Evolutionary conservation across 495 filamentous ascomycete species (phyloP).

Genomic region (Penicillium psychrofluorescens): DNA sequence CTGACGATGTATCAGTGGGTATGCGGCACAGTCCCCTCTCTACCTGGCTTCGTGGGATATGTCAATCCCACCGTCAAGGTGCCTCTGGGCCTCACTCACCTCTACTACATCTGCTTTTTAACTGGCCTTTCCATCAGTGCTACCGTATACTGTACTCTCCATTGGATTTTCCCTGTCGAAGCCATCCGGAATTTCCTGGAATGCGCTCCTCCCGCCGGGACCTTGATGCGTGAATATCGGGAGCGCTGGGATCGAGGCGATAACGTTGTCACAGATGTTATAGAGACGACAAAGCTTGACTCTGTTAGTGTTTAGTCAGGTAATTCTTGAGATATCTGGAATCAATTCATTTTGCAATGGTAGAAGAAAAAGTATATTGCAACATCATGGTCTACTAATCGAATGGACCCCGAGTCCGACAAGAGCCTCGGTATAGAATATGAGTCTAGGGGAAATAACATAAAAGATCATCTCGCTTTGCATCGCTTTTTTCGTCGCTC

Average conservation of each 20-base stretch:
- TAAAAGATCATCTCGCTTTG: slow-evolving; percentile 1
- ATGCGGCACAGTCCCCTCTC: slow-evolving; percentile 14
- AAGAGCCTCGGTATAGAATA: background rate
- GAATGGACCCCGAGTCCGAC: background rate
- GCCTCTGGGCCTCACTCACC: slow-evolving; percentile 11
- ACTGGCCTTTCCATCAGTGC: slow-evolving; percentile 13
- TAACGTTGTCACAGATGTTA: background rate
- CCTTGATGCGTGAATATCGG: slow-evolving; percentile 13
- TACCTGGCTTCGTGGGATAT: slow-evolving; percentile 19
- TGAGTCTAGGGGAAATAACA: background rate
- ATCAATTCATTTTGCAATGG: background rate
- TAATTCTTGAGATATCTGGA: background rate
- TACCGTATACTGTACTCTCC: slow-evolving; percentile 11
- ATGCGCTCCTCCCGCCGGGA: slow-evolving; percentile 7
- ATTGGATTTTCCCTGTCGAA: slow-evolving; percentile 9
- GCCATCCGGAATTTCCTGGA: slow-evolving; percentile 10
- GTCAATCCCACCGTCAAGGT: slow-evolving; percentile 12
- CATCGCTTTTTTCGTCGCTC: slow-evolving; percentile 1
- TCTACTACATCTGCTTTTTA: slow-evolving; percentile 23
- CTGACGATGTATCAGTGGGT: slow-evolving; percentile 7
- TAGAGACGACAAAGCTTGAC: background rate
- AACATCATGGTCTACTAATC: background rate
- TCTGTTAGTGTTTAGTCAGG: background rate
- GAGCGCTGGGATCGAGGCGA: slow-evolving; percentile 9
- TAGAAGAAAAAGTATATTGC: background rate